These are phyloP conservation scores for Guadua angustifolia DNA, from an alignment of 176 grass and related monocot species.

Conservation along the genomic window DNA sequence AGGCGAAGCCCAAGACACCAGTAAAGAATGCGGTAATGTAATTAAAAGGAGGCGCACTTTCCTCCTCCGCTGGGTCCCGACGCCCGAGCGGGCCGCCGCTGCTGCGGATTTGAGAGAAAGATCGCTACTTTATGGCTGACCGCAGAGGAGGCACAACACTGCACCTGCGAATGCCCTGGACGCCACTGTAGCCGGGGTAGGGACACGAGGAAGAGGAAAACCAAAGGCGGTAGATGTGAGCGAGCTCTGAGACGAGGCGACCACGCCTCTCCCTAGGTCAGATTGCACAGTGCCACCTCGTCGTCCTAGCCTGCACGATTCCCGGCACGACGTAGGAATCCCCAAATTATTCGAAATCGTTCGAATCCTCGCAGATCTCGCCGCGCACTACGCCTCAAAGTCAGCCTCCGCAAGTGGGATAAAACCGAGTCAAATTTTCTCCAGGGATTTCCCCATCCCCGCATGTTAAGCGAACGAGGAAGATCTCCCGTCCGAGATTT, in stretches of 20 bases:
- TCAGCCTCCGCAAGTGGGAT: conserved; percentile 21
- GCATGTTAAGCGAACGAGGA: not conserved
- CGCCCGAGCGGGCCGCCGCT: not conserved
- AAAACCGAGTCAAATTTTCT: conserved; percentile 28
- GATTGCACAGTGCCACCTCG: conserved; percentile 46
- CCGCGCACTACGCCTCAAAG: conserved; percentile 40
- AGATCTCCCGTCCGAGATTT: conserved; percentile 30
- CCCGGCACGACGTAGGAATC: conserved; percentile 41
- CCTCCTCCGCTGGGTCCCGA: conserved; percentile 39
- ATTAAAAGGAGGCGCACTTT: conserved; percentile 41
- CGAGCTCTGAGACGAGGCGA: conserved; percentile 11
- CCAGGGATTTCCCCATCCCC: not conserved
- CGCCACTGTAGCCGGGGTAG: conserved; percentile 46
- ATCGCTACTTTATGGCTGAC: conserved; percentile 50
- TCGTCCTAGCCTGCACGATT: conserved; percentile 43
- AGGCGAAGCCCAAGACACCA: conserved; percentile 43
- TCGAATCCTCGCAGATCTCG: conserved; percentile 51
- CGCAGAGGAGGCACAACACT: conserved; percentile 38
- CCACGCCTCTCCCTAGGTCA: conserved; percentile 21
- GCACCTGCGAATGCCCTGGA: conserved; percentile 47
- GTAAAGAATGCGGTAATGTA: conserved; percentile 46
- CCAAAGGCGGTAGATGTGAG: not conserved
- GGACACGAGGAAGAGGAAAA: conserved; percentile 5
- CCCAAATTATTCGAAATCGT: conserved; percentile 38
- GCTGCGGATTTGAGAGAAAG: conserved; percentile 49